A percentile compares a stretch with the other conserved stretches of the same genome.
These are phyloP conservation scores for Flueggea neowawraea DNA, from an alignment of 441 rosid species.

Conservation along the genomic window DNA sequence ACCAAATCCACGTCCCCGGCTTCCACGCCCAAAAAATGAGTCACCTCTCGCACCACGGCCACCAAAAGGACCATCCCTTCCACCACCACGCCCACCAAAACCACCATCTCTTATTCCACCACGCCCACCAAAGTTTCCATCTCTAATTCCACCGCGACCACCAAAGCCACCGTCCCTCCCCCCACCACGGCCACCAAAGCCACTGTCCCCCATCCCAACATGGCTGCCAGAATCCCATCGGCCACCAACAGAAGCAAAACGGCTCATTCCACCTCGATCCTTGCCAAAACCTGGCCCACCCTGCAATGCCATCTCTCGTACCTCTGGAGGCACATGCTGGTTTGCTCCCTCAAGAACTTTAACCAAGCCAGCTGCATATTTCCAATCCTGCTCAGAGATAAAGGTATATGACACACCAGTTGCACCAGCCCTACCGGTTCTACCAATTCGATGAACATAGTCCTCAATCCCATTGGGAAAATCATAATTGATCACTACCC, in stretches of 20 bases:
- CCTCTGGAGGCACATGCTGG: constrained; percentile 84
- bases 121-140: constrained; percentile 44
- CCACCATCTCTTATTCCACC: constrained; percentile 44
- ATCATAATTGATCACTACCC: constrained; percentile 93
- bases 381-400: constrained; percentile 91
- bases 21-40: constrained; percentile 57
- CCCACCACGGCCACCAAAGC: constrained; percentile 58
- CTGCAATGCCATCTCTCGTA: constrained; percentile 80
- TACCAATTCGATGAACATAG: constrained; percentile 94
- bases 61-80: constrained; percentile 42
- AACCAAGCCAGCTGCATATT: constrained; percentile 76
- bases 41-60: constrained; percentile 53
- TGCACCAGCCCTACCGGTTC: constrained; percentile 99
- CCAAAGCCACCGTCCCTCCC: constrained; percentile 43
- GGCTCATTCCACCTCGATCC: constrained; percentile 70
- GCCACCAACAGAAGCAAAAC: constrained; percentile 54
- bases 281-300: constrained; percentile 65
- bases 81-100: constrained; percentile 43
- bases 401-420: constrained; percentile 92
- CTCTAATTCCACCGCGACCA: constrained; percentile 55
- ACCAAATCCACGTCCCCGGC: constrained; percentile 60
- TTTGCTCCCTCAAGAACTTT: constrained; percentile 93
- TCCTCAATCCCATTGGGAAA: constrained; percentile 96
- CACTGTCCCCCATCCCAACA: constrained; percentile 14
- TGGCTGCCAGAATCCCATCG: constrained; percentile 71